Evolutionary conservation across 805 yeast genomes (phyloP).

Genomic region (Sungouiozyma intestinalis): DNA sequence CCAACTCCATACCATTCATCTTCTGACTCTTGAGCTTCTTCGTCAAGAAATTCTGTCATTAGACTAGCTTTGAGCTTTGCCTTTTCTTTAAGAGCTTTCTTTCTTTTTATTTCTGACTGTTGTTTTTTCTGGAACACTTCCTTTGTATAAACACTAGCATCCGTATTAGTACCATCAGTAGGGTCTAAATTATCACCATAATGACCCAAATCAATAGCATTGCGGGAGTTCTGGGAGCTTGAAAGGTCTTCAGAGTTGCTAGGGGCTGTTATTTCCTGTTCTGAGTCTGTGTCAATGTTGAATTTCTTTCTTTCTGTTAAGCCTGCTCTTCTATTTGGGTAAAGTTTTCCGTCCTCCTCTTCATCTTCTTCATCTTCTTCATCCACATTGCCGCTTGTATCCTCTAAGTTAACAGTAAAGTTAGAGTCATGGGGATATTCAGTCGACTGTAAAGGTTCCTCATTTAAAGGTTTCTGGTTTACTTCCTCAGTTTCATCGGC

Average conservation of each 20-base stretch:
- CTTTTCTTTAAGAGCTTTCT: constrained; percentile 26
- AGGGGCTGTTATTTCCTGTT: background rate
- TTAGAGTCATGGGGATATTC: background rate
- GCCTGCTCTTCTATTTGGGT: background rate
- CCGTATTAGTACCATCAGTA: background rate
- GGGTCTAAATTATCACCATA: constrained; percentile 19
- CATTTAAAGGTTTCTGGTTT: too few relatives aligned
- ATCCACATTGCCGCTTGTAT: background rate
- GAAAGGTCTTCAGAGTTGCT: background rate
- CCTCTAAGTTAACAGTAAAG: background rate
- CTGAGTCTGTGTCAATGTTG: background rate
- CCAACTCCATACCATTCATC: constrained; percentile 83
- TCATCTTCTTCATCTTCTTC: constrained; percentile 6
- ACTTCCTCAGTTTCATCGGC: too few relatives aligned
- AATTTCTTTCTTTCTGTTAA: background rate
- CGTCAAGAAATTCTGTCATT: constrained; percentile 51
- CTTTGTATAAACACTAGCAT: constrained; percentile 2
- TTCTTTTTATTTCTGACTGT: constrained; percentile 18
- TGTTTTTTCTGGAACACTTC: constrained; percentile 12
- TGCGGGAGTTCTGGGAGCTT: constrained; percentile 3
- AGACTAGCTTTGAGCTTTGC: constrained; percentile 51
- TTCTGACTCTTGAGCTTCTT: constrained; percentile 82
- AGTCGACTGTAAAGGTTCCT: background rate
- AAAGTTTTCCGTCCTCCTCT: background rate
- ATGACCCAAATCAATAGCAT: constrained; percentile 20